A percentile compares a stretch with the other conserved stretches of the same genome.
These are phyloP conservation scores for Groenewaldozyma sp. DNA, from an alignment of 1,139 yeast genomes.

Conservation along the genomic window DNA sequence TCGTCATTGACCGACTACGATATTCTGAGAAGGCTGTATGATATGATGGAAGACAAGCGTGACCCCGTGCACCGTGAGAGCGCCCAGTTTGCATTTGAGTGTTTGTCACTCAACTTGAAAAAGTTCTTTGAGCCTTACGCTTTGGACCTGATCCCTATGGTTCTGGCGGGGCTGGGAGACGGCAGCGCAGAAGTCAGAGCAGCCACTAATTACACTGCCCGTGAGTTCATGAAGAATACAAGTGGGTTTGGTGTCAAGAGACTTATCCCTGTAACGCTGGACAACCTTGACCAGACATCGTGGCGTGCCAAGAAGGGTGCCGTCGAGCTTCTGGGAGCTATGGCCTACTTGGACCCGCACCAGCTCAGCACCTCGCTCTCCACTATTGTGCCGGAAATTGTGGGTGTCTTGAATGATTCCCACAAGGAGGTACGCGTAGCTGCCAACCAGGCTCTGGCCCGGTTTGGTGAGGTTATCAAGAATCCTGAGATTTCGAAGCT, in stretches of 20 bases:
- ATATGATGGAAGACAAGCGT: conserved; percentile 83
- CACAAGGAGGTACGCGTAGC: conserved; percentile 96
- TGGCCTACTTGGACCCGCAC: conserved; percentile 95
- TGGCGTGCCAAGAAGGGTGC: conserved; percentile 98
- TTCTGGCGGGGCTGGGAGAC: conserved; percentile 79
- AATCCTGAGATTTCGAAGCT: conserved; percentile 91
- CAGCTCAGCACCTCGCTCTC: conserved; percentile 86
- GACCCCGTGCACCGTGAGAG: conserved; percentile 73
- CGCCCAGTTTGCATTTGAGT: conserved; percentile 79
- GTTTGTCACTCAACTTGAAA: conserved; percentile 68
- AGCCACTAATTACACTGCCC: conserved; percentile 82
- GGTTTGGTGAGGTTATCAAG: conserved; percentile 94
- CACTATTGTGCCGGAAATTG: conserved; percentile 89
- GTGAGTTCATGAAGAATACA: conserved; percentile 81
- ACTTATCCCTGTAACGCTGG: conserved; percentile 82
- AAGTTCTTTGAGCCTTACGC: conserved; percentile 88
- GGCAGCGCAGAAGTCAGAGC: conserved; percentile 74
- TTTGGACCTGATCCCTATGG: conserved; percentile 73
- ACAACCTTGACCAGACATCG: conserved; percentile 64
- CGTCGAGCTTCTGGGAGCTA: conserved; percentile 88
- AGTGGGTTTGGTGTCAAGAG: conserved; percentile 89
- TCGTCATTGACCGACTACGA: conserved; percentile 66
- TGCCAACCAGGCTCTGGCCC: conserved; percentile 78
- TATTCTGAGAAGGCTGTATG: conserved; percentile 64
- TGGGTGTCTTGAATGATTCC: conserved; percentile 86